A percentile compares a stretch with the other conserved stretches of the same genome.
These are phyloP conservation scores for Cercophora scortea DNA, from an alignment of 495 filamentous ascomycete species.

Conservation along the genomic window DNA sequence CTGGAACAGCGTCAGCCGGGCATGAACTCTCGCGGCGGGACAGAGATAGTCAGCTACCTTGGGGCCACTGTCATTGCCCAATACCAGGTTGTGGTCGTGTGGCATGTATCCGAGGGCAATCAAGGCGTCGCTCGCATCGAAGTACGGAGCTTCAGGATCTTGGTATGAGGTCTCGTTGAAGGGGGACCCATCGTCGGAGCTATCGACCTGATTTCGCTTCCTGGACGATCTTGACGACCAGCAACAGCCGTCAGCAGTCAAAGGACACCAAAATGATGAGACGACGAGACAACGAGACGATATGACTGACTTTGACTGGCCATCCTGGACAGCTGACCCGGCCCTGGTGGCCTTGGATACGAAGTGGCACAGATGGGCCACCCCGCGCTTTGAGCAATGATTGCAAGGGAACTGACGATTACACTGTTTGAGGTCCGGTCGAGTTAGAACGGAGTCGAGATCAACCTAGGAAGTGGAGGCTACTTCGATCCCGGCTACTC, in stretches of 20 bases:
- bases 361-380: constrained; percentile 33
- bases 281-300: no score
- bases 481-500: background rate
- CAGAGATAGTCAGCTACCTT: constrained; percentile 9
- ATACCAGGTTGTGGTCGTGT: constrained; percentile 20
- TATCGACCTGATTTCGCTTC: constrained; percentile 12
- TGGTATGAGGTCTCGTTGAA: constrained; percentile 6
- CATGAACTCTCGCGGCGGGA: background rate
- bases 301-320: constrained; percentile 3
- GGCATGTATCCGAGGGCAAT: constrained; percentile 26
- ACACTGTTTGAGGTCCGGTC: constrained; percentile 20
- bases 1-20: constrained; percentile 1
- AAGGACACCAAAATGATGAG: no score
- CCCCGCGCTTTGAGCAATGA: constrained; percentile 31
- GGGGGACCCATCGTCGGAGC: constrained; percentile 1
- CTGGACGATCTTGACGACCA: constrained; percentile 6
- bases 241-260: no score
- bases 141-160: constrained; percentile 6
- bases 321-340: constrained; percentile 6
- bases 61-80: constrained; percentile 16
- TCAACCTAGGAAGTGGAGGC: no score
- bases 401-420: constrained; percentile 37
- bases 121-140: constrained; percentile 20
- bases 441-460: constrained; percentile 4
- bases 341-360: constrained; percentile 14